Percentiles rank a stretch among this genome's conserved stretches.
Evolutionary conservation across 768 basidiomycete genomes (phyloP).

Genomic region (Boletus huronensis): DNA sequence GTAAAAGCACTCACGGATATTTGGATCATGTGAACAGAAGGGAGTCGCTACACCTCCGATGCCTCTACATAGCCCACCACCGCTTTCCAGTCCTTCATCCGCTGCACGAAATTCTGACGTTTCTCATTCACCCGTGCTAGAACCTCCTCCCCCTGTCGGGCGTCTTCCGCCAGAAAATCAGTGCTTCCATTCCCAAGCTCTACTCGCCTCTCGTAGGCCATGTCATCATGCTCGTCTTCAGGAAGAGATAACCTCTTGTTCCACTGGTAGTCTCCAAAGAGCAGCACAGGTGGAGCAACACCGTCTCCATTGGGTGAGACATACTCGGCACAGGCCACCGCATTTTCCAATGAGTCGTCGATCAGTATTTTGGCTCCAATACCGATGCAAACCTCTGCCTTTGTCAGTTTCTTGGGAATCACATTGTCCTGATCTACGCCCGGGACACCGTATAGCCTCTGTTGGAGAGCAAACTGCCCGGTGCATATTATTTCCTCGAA

Average conservation of each 20-base stretch:
- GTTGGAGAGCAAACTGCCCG: slow-evolving; percentile 61
- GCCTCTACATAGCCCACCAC: slow-evolving; percentile 48
- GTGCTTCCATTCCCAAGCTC: slow-evolving; percentile 42
- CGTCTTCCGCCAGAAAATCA: slow-evolving; percentile 56
- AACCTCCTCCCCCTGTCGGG: slow-evolving; percentile 26
- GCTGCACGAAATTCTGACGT: slow-evolving; percentile 40
- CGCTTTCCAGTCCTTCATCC: slow-evolving; percentile 64
- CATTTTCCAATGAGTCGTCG: slow-evolving; percentile 82
- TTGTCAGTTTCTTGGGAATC: slow-evolving; percentile 54
- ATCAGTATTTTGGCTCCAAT: slow-evolving; percentile 65
- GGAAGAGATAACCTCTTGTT: slow-evolving; percentile 54
- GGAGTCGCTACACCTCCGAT: not conserved
- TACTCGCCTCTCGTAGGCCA: slow-evolving; percentile 50
- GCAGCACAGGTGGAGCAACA: slow-evolving; percentile 51
- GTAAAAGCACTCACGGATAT: not conserved
- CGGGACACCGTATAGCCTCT: slow-evolving; percentile 21
- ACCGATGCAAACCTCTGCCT: slow-evolving; percentile 68
- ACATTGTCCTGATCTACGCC: slow-evolving; percentile 30
- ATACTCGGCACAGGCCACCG: slow-evolving; percentile 49
- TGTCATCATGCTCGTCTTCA: slow-evolving; percentile 45
- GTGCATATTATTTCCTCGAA: slow-evolving; percentile 68
- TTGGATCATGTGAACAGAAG: not conserved
- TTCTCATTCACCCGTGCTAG: slow-evolving; percentile 44
- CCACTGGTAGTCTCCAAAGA: slow-evolving; percentile 80
- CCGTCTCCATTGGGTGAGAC: slow-evolving; percentile 7